These are phyloP conservation scores for Lachnellula arida DNA, from an alignment of 2,329 filamentous ascomycete genomes.

Conservation along the genomic window DNA sequence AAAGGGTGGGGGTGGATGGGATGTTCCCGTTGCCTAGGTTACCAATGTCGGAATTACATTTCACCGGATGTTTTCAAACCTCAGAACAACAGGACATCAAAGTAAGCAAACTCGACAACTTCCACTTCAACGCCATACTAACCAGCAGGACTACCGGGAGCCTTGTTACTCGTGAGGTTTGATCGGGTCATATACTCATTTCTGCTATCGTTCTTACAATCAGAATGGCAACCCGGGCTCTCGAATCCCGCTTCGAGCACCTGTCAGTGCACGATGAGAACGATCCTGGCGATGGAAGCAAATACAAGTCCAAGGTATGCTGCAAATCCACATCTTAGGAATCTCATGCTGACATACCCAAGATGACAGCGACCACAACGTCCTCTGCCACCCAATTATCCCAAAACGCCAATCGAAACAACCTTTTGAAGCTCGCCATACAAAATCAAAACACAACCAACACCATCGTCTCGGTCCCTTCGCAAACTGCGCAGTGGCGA, in stretches of 20 bases:
- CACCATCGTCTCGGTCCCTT: slow-evolving; percentile 62
- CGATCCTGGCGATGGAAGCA: slow-evolving; percentile 51
- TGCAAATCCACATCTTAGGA: slow-evolving; percentile 26
- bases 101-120: neutral
- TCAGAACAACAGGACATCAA: neutral
- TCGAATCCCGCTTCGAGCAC: slow-evolving; percentile 86
- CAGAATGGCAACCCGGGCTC: slow-evolving; percentile 65
- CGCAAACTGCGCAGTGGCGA: slow-evolving; percentile 56
- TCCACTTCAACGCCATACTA: slow-evolving; percentile 15
- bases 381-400: slow-evolving; percentile 34
- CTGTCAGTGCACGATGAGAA: slow-evolving; percentile 89
- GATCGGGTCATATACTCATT: neutral
- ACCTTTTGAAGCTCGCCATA: slow-evolving; percentile 80
- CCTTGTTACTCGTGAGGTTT: neutral
- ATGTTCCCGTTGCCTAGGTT: neutral
- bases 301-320: slow-evolving; percentile 74
- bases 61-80: neutral
- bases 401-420: slow-evolving; percentile 62
- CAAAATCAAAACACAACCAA: slow-evolving; percentile 71
- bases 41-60: neutral
- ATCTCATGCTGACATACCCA: slow-evolving; percentile 34
- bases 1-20: too few species aligned
- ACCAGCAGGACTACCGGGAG: slow-evolving; percentile 12
- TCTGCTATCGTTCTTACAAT: neutral
- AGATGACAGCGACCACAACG: slow-evolving; percentile 27